phyloP scores from a whole-genome alignment of 176 grass and related monocot genomes.

The Aegilops longissima region DNA sequence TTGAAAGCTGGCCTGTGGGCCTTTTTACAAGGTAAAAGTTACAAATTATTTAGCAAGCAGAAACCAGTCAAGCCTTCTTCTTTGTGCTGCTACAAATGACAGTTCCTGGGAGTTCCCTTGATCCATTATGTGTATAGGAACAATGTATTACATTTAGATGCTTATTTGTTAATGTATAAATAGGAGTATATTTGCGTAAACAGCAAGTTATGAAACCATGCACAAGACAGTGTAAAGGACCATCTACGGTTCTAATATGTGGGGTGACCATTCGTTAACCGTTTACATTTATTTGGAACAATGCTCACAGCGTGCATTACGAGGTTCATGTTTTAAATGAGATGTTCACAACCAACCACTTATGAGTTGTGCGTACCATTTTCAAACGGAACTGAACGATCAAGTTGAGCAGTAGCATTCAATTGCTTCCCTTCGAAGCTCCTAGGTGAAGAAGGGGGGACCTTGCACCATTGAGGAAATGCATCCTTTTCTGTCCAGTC shows the following conservation, averaged over 20 bases:
- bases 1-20: background rate
- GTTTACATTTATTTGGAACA: background rate
- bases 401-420: background rate
- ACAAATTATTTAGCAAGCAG: background rate
- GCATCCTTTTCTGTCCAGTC: conserved; percentile 6
- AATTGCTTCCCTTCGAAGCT: background rate
- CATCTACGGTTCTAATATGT: background rate
- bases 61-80: background rate
- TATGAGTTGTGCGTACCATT: no score
- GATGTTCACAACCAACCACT: background rate
- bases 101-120: background rate
- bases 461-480: conserved; percentile 9
- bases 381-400: background rate
- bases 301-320: background rate
- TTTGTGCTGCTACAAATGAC: background rate
- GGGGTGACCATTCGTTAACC: background rate
- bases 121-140: background rate
- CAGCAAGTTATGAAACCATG: background rate
- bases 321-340: conserved; percentile 18
- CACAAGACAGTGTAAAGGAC: background rate
- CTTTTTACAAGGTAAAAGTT: background rate
- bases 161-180: background rate
- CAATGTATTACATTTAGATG: background rate
- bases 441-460: background rate
- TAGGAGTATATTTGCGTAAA: background rate